phyloP scores from a whole-genome alignment of 176 grass and related monocot species.

The Cenchrus americanus region DNA sequence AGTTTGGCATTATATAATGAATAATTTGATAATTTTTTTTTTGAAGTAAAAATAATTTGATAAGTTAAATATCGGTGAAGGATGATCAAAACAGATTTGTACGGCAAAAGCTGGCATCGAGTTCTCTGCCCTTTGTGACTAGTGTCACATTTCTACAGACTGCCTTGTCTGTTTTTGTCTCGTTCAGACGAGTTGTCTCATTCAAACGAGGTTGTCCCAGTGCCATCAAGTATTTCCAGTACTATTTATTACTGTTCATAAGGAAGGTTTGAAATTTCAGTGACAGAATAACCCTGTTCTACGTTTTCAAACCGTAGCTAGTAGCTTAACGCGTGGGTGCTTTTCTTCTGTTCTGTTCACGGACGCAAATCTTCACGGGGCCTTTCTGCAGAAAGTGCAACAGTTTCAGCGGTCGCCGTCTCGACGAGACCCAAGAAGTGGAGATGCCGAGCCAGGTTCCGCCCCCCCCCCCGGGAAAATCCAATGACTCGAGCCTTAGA shows the following conservation, averaged over 20 bases:
- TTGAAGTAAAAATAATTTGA: no score
- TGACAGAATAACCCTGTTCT: no score
- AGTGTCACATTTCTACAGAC: not conserved
- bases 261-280: no score
- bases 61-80: no score
- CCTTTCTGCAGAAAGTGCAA: constrained; percentile 24
- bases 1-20: no score
- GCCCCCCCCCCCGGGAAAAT: not conserved
- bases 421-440: constrained; percentile 23
- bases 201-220: not conserved
- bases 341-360: not conserved
- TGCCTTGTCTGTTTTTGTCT: not conserved
- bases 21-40: no score
- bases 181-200: not conserved
- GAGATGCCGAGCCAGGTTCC: constrained; percentile 25
- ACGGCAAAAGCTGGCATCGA: not conserved
- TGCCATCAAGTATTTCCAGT: not conserved
- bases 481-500: not conserved
- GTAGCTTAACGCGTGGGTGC: not conserved
- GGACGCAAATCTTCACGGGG: not conserved
- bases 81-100: no score
- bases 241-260: no score
- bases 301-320: not conserved
- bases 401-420: constrained; percentile 1
- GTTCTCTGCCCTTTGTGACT: not conserved